Conservation (phyloP, 345 rosid genomes). For the Cochlearia excelsa region DNA sequence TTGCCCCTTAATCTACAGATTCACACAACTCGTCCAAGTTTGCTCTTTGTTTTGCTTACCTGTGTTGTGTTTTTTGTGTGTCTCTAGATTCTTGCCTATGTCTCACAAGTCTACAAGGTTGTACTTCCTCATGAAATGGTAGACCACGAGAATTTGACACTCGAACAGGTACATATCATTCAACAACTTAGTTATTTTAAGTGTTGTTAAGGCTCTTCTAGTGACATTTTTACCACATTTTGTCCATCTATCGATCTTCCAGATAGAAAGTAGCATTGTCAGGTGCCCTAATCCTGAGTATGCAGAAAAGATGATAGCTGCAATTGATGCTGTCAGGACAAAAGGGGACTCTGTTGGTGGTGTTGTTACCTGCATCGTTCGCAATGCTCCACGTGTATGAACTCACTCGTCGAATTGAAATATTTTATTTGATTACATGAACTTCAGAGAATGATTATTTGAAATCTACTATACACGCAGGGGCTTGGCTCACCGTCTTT, state of each 20-base stretch:
- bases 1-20: too few species aligned
- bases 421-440: constrained; percentile 8
- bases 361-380: constrained; percentile 88
- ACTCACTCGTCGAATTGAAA: background rate
- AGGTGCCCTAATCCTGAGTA: constrained; percentile 96
- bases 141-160: constrained; percentile 61
- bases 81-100: constrained; percentile 84
- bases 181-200: too few species aligned
- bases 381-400: constrained; percentile 84
- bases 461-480: constrained; percentile 43
- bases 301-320: constrained; percentile 96
- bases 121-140: constrained; percentile 70
- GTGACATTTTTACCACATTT: constrained; percentile 10
- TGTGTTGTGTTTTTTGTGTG: background rate
- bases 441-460: constrained; percentile 13
- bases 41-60: too few species aligned
- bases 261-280: constrained; percentile 92
- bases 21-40: background rate
- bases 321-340: constrained; percentile 77
- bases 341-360: constrained; percentile 96
- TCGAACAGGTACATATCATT: constrained; percentile 60
- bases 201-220: constrained; percentile 4
- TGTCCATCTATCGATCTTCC: constrained; percentile 20
- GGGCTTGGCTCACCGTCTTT: constrained; percentile 99
- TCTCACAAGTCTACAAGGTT: constrained; percentile 86